Conservation (phyloP, 2,329 filamentous ascomycete genomes). For the Colletotrichum zoysiae region DNA sequence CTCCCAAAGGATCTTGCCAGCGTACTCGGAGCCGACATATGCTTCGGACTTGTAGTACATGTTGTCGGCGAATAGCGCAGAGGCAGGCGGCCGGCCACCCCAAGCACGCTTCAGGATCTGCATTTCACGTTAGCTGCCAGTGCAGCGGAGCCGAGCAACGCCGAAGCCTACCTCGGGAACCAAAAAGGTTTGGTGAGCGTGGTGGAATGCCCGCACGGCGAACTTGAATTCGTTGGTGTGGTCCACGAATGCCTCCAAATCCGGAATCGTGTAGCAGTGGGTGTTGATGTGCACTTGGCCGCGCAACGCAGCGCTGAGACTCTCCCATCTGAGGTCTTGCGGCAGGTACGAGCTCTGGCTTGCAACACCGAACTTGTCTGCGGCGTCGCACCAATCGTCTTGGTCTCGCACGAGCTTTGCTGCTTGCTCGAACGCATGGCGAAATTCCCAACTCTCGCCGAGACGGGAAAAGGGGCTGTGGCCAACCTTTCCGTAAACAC, state of each 20-base stretch:
- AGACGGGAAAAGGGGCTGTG: slow-evolving; percentile 71
- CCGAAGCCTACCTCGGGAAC: slow-evolving; percentile 67
- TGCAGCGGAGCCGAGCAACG: background rate
- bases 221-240: slow-evolving; percentile 81
- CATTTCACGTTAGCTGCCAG: slow-evolving; percentile 13
- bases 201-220: slow-evolving; percentile 74
- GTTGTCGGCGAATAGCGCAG: slow-evolving; percentile 77
- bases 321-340: slow-evolving; percentile 73
- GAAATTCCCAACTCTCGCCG: slow-evolving; percentile 78
- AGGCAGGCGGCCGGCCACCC: slow-evolving; percentile 66
- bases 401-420: slow-evolving; percentile 68
- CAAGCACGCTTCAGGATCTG: slow-evolving; percentile 69
- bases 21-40: slow-evolving; percentile 73
- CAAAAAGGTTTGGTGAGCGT: slow-evolving; percentile 75
- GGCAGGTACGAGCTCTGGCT: slow-evolving; percentile 70
- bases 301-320: slow-evolving; percentile 71
- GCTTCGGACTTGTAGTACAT: slow-evolving; percentile 80
- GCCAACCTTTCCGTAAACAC: slow-evolving; percentile 68
- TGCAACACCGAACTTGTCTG: slow-evolving; percentile 62
- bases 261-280: slow-evolving; percentile 78
- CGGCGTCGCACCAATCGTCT: slow-evolving; percentile 76
- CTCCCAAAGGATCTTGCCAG: slow-evolving; percentile 75
- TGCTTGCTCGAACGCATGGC: slow-evolving; percentile 76
- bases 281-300: slow-evolving; percentile 78
- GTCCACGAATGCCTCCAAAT: slow-evolving; percentile 77